These are phyloP conservation scores for Cordyceps tenuipes DNA, from an alignment of 2,329 filamentous ascomycete species.

Conservation along the genomic window DNA sequence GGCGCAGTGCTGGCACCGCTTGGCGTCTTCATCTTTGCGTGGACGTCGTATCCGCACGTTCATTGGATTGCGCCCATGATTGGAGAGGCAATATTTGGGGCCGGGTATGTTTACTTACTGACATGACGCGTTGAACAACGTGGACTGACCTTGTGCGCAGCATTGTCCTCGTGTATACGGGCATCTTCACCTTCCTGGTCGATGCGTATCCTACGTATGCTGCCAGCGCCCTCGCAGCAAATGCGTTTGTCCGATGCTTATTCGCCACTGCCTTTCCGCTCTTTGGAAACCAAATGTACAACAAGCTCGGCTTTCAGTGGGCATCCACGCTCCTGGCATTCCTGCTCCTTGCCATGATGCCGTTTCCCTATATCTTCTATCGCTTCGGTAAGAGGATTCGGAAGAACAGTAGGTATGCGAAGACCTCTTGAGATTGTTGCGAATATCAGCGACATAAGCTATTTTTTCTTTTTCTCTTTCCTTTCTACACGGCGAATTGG, in stretches of 20 bases:
- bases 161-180: conserved; percentile 69
- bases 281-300: conserved; percentile 68
- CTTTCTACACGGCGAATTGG: too few relatives aligned
- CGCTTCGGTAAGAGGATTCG: conserved; percentile 50
- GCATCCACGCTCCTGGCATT: conserved; percentile 54
- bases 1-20: conserved; percentile 73
- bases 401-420: conserved; percentile 45
- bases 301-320: conserved; percentile 62
- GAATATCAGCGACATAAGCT: too few relatives aligned
- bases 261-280: conserved; percentile 60
- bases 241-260: conserved; percentile 67
- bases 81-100: conserved; percentile 61
- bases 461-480: too few relatives aligned
- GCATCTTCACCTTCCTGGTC: conserved; percentile 78
- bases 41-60: conserved; percentile 67
- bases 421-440: too few relatives aligned
- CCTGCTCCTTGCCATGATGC: conserved; percentile 52
- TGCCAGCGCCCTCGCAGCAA: conserved; percentile 72
- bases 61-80: conserved; percentile 73
- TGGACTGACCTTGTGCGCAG: conserved; percentile 31
- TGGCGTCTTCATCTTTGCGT: conserved; percentile 82
- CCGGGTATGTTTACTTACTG: conserved; percentile 45
- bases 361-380: conserved; percentile 58
- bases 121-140: background rate
- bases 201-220: conserved; percentile 71